Base-by-base conservation (phyloP, 2,329 filamentous ascomycete genomes). In the Daldinia sp. region DNA sequence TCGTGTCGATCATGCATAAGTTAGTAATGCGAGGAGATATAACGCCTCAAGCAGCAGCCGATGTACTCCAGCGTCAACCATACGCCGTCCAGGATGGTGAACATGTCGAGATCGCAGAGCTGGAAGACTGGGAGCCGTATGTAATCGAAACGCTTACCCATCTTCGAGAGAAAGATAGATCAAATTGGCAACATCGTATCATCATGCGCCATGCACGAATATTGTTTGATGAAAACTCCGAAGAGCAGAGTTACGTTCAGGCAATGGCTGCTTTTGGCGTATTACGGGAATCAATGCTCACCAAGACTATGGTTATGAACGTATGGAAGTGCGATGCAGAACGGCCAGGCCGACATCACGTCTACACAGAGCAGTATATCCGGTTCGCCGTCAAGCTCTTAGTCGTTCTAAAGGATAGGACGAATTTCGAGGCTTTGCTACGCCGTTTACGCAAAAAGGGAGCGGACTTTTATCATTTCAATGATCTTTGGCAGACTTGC, bases 271-370 rank as follows among this genome's bases (percentile, higher is more conserved):
- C 96, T 11, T 94, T 93, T 50, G 84, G 87, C 54, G 90, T 96
- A 39, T 90, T 97, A 55, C 79, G 84, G 45, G 85, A 88, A 61
- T 85, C 82, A 64, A 88, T 88, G 85, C 94, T 97, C 69, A 96
- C 94, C 35, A 97, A 97, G 79, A 96, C 93, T 0, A 96, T 96
- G 90, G 90, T 91, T 1, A 89, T 97, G 76, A 94, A 96, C 73
- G 93, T 97, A 3, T 97, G 94, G 94, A 94, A 94, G 70, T 95
- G 94, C 34, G 94, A 97, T 68, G 88, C 91, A 47, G 94, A 97
- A 71, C 82, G 85, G 1, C 83, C 93, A 0, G 94, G 94, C 0
- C 87, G 94, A 15, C 94, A 97, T 75, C 95, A 96, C 72, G 93
- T 97, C 34, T 97, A 95, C 75, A 97, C 93, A 0, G 88, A 92